A percentile compares a stretch with the other conserved stretches of the same genome.
Evolutionary conservation across 805 yeast genomes (phyloP).

Genomic region (Starmerella floris): DNA sequence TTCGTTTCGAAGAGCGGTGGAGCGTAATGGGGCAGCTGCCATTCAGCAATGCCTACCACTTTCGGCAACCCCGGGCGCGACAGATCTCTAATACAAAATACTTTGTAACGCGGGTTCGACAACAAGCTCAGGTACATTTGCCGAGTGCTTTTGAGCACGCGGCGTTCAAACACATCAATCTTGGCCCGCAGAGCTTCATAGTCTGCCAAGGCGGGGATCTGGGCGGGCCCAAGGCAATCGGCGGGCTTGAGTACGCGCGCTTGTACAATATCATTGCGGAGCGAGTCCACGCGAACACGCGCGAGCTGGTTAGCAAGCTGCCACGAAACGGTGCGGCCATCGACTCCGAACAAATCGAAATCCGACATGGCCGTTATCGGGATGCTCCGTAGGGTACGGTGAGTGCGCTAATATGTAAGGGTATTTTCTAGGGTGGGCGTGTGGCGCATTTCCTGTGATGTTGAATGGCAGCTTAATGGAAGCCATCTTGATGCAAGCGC

Average conservation of each 20-base stretch:
- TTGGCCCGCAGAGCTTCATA: constrained; percentile 6
- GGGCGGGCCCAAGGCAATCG: constrained; percentile 2
- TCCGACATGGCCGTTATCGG: too few species aligned
- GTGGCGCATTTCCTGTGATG: too few species aligned
- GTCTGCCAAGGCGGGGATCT: constrained; percentile 7
- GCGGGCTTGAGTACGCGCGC: neutral
- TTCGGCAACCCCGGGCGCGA: neutral
- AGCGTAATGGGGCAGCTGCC: neutral
- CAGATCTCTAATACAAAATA: neutral
- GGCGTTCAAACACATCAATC: neutral
- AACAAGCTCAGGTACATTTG: neutral
- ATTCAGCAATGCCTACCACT: neutral
- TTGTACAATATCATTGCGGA: constrained; percentile 4
- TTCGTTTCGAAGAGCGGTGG: neutral
- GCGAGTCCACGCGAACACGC: constrained; percentile 1
- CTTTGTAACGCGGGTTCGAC: neutral
- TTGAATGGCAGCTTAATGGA: too few species aligned
- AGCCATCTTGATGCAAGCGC: too few species aligned
- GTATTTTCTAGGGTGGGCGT: too few species aligned
- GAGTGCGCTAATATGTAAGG: too few species aligned
- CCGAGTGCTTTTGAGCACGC: neutral
- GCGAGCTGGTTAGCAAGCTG: neutral
- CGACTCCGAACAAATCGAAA: neutral
- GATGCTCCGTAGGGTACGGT: too few species aligned
- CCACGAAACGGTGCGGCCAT: constrained; percentile 4